Conservation (phyloP, 176 grass and related monocot genomes). For the Cenchrus fungigraminus region DNA sequence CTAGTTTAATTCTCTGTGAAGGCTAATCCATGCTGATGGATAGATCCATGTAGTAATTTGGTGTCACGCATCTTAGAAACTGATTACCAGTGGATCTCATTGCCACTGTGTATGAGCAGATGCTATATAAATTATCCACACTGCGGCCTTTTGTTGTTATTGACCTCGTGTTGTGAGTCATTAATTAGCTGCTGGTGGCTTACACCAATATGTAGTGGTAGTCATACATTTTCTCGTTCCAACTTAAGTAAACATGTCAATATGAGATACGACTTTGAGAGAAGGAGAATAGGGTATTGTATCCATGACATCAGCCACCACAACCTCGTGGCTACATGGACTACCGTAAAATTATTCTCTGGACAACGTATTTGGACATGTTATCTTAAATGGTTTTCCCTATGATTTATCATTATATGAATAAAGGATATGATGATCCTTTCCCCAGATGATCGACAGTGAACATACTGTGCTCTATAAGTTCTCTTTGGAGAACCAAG, state of each 20-base stretch:
- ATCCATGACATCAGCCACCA: not conserved
- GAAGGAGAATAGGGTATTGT: conserved; percentile 31
- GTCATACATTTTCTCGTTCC: too few relatives aligned
- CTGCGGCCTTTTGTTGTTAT: not conserved
- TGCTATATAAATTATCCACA: conserved; percentile 17
- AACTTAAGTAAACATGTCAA: not conserved
- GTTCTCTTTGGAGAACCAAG: conserved; percentile 42
- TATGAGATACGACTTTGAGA: not conserved
- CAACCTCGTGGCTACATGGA: conserved; percentile 6
- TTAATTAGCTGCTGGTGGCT: not conserved
- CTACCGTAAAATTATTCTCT: conserved; percentile 19
- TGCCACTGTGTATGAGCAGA: conserved; percentile 23
- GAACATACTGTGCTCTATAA: conserved; percentile 7
- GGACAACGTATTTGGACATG: conserved; percentile 35
- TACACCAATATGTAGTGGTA: not conserved
- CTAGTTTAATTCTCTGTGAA: not conserved
- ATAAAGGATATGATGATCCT: conserved; percentile 21
- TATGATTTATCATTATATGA: not conserved
- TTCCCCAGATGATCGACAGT: conserved; percentile 39
- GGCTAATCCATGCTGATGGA: not conserved
- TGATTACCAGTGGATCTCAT: conserved; percentile 52
- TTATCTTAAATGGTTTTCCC: not conserved
- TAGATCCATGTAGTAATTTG: not conserved
- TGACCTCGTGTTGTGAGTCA: not conserved
- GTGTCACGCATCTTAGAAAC: conserved; percentile 24